A percentile compares a stretch with the other conserved stretches of the same genome.
These are phyloP conservation scores for Candida sojae DNA, from an alignment of 1,139 yeast species.

Conservation along the genomic window DNA sequence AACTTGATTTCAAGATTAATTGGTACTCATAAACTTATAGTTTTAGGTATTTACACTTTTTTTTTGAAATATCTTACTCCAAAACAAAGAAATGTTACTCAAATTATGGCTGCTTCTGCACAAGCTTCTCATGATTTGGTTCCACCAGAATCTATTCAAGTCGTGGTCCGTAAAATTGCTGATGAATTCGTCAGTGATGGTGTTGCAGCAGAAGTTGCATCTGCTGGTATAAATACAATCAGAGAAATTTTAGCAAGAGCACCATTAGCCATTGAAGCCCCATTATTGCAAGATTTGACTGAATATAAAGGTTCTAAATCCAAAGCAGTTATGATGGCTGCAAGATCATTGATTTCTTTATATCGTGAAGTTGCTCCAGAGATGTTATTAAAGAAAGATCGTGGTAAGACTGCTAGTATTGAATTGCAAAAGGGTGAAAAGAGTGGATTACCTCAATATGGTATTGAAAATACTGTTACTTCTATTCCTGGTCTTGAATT, in stretches of 20 bases:
- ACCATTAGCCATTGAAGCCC: constrained; percentile 88
- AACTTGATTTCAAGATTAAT: constrained; percentile 83
- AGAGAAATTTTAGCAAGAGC: constrained; percentile 91
- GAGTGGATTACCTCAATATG: constrained; percentile 61
- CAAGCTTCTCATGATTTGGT: constrained; percentile 96
- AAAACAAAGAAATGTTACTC: constrained; percentile 91
- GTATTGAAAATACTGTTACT: constrained; percentile 63
- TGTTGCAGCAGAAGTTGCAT: constrained; percentile 96
- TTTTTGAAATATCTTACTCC: constrained; percentile 90
- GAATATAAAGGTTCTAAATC: constrained; percentile 92
- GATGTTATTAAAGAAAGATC: constrained; percentile 83
- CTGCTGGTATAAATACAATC: constrained; percentile 95
- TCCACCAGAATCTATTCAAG: constrained; percentile 86
- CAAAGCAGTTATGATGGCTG: constrained; percentile 93
- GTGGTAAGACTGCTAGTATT: constrained; percentile 90
- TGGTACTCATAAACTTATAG: constrained; percentile 91
- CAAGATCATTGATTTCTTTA: constrained; percentile 80
- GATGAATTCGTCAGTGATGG: constrained; percentile 98
- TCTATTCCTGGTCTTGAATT: constrained; percentile 91
- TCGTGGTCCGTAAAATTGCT: constrained; percentile 86
- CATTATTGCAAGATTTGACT: constrained; percentile 82
- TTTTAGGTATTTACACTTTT: constrained; percentile 85
- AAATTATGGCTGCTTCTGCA: constrained; percentile 94
- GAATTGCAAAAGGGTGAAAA: constrained; percentile 61
- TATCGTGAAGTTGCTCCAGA: constrained; percentile 97